Evolutionary conservation across 768 basidiomycete genomes (phyloP), one percentile per base, ranked within the genome.

Genomic region (Rickenella mellea): DNA sequence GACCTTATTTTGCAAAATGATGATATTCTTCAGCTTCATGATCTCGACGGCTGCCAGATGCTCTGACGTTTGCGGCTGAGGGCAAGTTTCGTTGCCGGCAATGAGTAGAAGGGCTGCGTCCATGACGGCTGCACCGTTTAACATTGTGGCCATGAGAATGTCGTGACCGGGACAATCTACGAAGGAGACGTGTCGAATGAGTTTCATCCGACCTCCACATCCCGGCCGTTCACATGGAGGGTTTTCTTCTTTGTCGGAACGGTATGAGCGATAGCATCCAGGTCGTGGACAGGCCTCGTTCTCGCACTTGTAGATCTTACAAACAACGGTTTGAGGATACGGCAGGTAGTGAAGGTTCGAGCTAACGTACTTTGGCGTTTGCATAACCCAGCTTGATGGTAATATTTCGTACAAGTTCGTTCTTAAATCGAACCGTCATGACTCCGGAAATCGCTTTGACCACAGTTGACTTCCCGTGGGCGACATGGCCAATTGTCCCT

Each of bases 131-230:
- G 96, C 96, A 63, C 94, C 96, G 74, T 98, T 98, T 53, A 99
- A 71, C 96, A 99, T 99, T 50, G 94, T 99, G 39, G 96, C 96
- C 96, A 99, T 99, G 63, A 99, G 81, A 80, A 99, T 98, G 64
- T 97, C 92, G 77, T 94, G 93, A 48, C 93, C 89, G 1, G 88
- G 90, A 53, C 85, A 91, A 63, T 99, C 96, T 58, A 99, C 96
- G 64, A 99, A 99, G 3, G 94, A 98, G 56, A 98, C 93, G 55
- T 99, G 96, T 51, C 93, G 83, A 49, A 97, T 58, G 51, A 98
- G 79, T 54, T 83, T 84, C 90, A 97, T 92, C 14, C 78, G 75
- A 43, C 80, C 79, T 28, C 80, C 83, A 65, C 96, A 98, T 46
- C 90, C 89, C 17, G 89, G 87, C 15, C 90, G 76, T 63, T 96